These are phyloP conservation scores for Plasmodium gonderi DNA, from an alignment of 169 alveolate genomes.

Conservation along the genomic window DNA sequence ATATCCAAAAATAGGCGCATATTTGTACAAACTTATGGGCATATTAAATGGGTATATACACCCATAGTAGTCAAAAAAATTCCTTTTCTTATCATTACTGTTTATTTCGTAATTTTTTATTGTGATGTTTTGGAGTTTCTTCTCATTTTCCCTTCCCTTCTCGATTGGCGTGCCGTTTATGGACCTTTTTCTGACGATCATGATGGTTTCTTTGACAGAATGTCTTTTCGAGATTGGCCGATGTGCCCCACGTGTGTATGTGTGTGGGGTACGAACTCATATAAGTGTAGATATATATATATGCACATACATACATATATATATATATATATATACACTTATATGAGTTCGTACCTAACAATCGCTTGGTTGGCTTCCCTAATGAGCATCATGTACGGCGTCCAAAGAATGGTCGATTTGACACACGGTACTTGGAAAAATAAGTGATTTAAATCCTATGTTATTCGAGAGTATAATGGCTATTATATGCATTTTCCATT, in stretches of 20 bases:
- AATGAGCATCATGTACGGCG: neutral
- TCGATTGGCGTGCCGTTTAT: conserved; percentile 27
- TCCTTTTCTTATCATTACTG: conserved; percentile 1
- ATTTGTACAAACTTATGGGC: conserved; percentile 78
- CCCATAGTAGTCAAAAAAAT: conserved; percentile 57
- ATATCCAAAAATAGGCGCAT: conserved; percentile 83
- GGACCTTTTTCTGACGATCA: conserved; percentile 65
- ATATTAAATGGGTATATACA: conserved; percentile 68
- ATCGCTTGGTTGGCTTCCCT: neutral
- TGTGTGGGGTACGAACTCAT: neutral
- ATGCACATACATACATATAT: neutral
- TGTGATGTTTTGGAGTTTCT: conserved; percentile 67
- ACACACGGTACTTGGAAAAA: neutral
- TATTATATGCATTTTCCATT: neutral
- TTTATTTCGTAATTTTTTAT: conserved; percentile 63
- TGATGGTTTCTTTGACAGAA: neutral
- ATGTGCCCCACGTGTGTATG: neutral
- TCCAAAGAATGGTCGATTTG: neutral
- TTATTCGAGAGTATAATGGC: neutral
- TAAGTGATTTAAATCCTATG: neutral
- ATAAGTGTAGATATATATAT: neutral
- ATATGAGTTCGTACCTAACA: neutral
- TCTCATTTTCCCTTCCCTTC: conserved; percentile 31
- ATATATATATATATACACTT: neutral
- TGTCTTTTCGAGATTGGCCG: neutral